Evolutionary conservation across 2,329 filamentous ascomycete genomes (phyloP).

Genomic region (Fusarium robinianum): DNA sequence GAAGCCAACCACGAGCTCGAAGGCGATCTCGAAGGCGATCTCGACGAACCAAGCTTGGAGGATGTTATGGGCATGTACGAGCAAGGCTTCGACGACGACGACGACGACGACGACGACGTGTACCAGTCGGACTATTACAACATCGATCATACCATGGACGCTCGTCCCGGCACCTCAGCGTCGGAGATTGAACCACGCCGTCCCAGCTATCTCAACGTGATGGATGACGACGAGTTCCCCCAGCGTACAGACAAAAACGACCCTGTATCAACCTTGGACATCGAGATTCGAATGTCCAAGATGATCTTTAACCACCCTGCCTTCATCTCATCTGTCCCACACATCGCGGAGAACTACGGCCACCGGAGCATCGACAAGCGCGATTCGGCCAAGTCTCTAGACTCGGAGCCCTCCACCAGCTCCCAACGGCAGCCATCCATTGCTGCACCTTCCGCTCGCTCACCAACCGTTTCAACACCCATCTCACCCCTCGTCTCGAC

Average conservation of each 20-base stretch:
- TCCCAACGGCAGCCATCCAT: constrained; percentile 30
- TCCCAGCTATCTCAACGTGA: constrained; percentile 13
- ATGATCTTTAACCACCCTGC: constrained; percentile 47
- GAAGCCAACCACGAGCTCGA: constrained; percentile 38
- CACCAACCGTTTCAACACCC: constrained; percentile 16
- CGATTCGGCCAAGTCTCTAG: constrained; percentile 57
- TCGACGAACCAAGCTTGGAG: constrained; percentile 65
- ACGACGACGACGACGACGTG: constrained; percentile 46
- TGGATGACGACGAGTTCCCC: constrained; percentile 29
- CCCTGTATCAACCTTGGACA: constrained; percentile 42
- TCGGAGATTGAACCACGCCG: constrained; percentile 40
- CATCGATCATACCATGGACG: constrained; percentile 6
- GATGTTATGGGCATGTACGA: constrained; percentile 75
- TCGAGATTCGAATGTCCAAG: constrained; percentile 47
- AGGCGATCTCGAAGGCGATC: constrained; percentile 43
- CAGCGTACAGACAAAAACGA: constrained; percentile 24
- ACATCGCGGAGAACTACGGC: constrained; percentile 41
- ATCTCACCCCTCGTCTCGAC: constrained; percentile 19
- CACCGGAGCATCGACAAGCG: constrained; percentile 46
- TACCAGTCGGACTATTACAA: constrained; percentile 32
- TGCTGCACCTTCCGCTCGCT: constrained; percentile 10
- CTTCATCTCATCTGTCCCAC: constrained; percentile 47
- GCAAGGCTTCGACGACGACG: constrained; percentile 59
- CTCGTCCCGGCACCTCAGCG: constrained; percentile 42
- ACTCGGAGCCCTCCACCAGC: constrained; percentile 40